phyloP scores from a whole-genome alignment of 345 rosid genomes.

The Schrenkiella parvula region DNA sequence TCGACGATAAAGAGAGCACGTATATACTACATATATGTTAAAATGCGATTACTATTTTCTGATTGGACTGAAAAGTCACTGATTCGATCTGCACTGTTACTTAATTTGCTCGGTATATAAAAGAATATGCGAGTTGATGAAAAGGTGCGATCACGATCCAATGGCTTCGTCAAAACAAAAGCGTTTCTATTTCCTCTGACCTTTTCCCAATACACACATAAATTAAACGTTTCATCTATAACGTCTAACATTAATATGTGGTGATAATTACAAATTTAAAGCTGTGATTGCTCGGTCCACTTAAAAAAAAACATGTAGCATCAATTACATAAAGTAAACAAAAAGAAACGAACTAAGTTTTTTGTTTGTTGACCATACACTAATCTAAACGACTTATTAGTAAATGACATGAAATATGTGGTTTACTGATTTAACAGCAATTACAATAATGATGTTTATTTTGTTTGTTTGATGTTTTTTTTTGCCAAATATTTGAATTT shows the following conservation, averaged over 20 bases:
- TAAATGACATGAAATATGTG: not conserved
- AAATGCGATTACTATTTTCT: not conserved
- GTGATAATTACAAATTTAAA: not conserved
- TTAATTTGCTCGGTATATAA: not conserved
- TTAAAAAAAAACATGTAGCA: not conserved
- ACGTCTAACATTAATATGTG: not conserved
- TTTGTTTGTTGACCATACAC: not conserved
- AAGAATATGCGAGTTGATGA: not conserved
- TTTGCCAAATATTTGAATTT: too few relatives aligned
- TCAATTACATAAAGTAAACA: not conserved
- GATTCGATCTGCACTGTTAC: not conserved
- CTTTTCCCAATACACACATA: not conserved
- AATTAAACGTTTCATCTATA: not conserved
- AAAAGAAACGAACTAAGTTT: not conserved
- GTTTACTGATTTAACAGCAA: not conserved
- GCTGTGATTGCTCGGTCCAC: not conserved
- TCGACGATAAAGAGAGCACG: not conserved
- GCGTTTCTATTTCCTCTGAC: not conserved
- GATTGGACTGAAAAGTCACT: constrained; percentile 4
- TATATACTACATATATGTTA: too few relatives aligned
- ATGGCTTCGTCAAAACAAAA: not conserved
- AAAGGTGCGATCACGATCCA: not conserved
- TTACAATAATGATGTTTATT: not conserved
- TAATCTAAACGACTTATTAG: not conserved
- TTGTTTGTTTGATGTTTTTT: not conserved